phyloP scores from a whole-genome alignment of 2,329 filamentous ascomycete genomes.

The Verticillium alfalfae region DNA sequence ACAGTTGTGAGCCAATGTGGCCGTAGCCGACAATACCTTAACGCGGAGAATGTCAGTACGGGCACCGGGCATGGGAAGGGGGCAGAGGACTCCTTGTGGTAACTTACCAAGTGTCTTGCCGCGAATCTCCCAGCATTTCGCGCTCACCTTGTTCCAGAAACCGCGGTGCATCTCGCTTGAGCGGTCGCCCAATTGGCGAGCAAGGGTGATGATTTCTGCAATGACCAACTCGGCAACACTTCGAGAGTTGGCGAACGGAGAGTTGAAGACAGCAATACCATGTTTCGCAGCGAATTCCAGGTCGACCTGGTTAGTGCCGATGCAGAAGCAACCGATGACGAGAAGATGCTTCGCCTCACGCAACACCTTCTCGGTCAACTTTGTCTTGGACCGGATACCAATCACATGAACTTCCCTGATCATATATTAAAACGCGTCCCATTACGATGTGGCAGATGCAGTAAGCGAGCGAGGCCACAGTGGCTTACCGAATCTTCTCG shows the following conservation, averaged over 20 bases:
- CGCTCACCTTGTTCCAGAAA: constrained; percentile 96
- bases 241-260: constrained; percentile 95
- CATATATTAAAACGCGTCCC: constrained; percentile 6
- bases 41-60: background rate
- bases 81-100: background rate
- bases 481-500: constrained; percentile 73
- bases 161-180: constrained; percentile 91
- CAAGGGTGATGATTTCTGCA: constrained; percentile 84
- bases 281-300: constrained; percentile 75
- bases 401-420: constrained; percentile 89
- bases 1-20: constrained; percentile 94
- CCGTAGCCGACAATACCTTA: constrained; percentile 89
- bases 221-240: constrained; percentile 96
- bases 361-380: constrained; percentile 80
- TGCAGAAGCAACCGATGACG: constrained; percentile 97
- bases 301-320: constrained; percentile 94
- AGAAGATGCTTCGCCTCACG: constrained; percentile 88
- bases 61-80: background rate
- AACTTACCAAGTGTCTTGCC: constrained; percentile 83
- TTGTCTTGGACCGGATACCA: constrained; percentile 96
- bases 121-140: constrained; percentile 95
- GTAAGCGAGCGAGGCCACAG: constrained; percentile 30
- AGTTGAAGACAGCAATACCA: constrained; percentile 98
- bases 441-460: constrained; percentile 3
- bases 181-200: constrained; percentile 87